phyloP scores from a whole-genome alignment of 106 monocot species.

The Allium sativum region DNA sequence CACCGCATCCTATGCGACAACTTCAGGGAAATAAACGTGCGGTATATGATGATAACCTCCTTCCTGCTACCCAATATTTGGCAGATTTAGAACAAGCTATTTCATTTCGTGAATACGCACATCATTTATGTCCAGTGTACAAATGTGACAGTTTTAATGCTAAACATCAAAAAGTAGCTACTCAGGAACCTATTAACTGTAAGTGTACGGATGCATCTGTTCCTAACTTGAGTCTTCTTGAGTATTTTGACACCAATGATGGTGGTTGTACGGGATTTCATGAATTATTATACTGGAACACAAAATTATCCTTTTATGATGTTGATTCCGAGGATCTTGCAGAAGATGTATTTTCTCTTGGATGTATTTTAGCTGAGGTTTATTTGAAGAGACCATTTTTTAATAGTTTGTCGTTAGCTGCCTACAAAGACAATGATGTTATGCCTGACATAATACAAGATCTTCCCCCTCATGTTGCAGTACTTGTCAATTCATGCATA shows the following conservation, averaged over 20 bases:
- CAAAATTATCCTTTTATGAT: slow-evolving; percentile 27
- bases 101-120: slow-evolving; percentile 52
- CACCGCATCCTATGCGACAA: slow-evolving; percentile 71
- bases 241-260: slow-evolving; percentile 62
- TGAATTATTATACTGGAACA: slow-evolving; percentile 59
- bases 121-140: slow-evolving; percentile 53
- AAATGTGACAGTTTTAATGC: slow-evolving; percentile 13
- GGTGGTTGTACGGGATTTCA: slow-evolving; percentile 35
- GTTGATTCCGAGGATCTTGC: slow-evolving; percentile 41
- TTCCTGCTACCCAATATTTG: slow-evolving; percentile 34
- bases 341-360: slow-evolving; percentile 77
- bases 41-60: slow-evolving; percentile 1
- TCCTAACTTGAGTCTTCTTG: slow-evolving; percentile 48
- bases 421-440: slow-evolving; percentile 57
- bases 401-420: slow-evolving; percentile 58
- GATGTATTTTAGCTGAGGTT: slow-evolving; percentile 79
- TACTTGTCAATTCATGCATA: slow-evolving; percentile 74
- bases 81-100: slow-evolving; percentile 63
- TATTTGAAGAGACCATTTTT: slow-evolving; percentile 79
- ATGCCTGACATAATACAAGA: slow-evolving; percentile 43
- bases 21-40: slow-evolving; percentile 1
- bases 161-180: slow-evolving; percentile 4
- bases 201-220: slow-evolving; percentile 6
- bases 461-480: slow-evolving; percentile 64
- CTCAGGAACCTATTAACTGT: slow-evolving; percentile 1